Base-by-base conservation (phyloP, 2,329 filamentous ascomycete species). In the Geosmithia flava region DNA sequence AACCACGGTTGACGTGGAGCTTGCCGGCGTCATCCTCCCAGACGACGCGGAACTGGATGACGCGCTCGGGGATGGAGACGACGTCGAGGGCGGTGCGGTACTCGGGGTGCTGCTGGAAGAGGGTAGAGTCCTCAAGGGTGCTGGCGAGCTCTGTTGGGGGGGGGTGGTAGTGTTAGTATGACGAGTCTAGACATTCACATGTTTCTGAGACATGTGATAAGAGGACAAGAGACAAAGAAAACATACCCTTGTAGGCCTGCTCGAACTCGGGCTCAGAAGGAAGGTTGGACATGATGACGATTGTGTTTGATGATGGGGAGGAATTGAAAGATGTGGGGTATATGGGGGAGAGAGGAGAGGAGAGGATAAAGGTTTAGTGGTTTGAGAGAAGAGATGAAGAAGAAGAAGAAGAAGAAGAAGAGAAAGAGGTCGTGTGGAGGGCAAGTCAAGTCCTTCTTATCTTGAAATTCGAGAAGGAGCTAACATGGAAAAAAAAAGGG, bases 21-120 rank as follows among this genome's bases (percentile, higher is more conserved):
- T 87, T 66, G 70, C 86, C 85, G 68, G 87, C 83, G 77, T 97
- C 93, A 67, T 96, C 82, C 70, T 95, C 90, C 93, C 93, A 97
- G 63, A 87, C 81, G 50, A 98, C 89, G 58, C 93, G 85, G 83
- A 98, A 98, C 72, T 97, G 90, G 66, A 97, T 86, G 63, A 96
- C 70, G 56, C 93, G 89, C 80, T 98, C 93, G 49, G 93, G 93
- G 62, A 97, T 81, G 57, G 91, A 81, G 64, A 83, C 83, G 58
- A 98, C 82, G 63, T 85, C 76, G 58, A 97, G 85, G 51, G 91
- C 93, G 59, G 82, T 94, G 69, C 81, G 83, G 81, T 93, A 96
- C 70, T 96, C 89, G 58, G 91, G 93, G 73, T 94, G 81, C 74
- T 95, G 85, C 68, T 90, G 66, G 77, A 97, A 97, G 56, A 98